phyloP scores from a whole-genome alignment of 2,329 filamentous ascomycete genomes.

The Xylariales sp. region DNA sequence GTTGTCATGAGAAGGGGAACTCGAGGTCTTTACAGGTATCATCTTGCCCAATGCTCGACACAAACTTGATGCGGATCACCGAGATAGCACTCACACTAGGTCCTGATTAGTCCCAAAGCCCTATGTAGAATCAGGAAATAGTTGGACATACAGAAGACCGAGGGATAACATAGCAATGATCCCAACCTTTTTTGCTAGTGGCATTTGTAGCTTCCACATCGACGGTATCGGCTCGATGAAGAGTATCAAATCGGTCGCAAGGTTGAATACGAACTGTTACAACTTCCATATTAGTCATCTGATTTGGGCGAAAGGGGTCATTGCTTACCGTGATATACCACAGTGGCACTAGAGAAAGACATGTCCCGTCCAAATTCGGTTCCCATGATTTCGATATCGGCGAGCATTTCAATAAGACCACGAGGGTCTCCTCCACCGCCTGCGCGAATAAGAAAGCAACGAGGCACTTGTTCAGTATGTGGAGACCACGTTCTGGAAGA shows the following conservation, averaged over 20 bases:
- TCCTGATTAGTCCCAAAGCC: neutral
- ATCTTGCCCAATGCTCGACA: slow-evolving; percentile 19
- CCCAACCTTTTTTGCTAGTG: slow-evolving; percentile 22
- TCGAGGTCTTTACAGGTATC: slow-evolving; percentile 18
- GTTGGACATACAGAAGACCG: slow-evolving; percentile 21
- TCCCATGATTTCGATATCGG: slow-evolving; percentile 17
- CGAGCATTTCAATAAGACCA: slow-evolving; percentile 19
- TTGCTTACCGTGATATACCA: slow-evolving; percentile 23
- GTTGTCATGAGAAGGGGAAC: neutral
- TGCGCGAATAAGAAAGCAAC: slow-evolving; percentile 18
- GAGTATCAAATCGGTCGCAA: slow-evolving; percentile 30
- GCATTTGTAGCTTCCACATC: slow-evolving; percentile 31
- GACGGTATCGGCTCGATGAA: slow-evolving; percentile 33
- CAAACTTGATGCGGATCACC: slow-evolving; percentile 23
- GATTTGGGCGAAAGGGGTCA: neutral
- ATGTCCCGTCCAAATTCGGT: slow-evolving; percentile 12
- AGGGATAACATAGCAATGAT: slow-evolving; percentile 24
- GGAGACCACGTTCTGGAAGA: slow-evolving; percentile 10
- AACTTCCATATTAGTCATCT: too few species aligned
- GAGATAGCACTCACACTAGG: slow-evolving; percentile 21
- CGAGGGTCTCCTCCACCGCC: slow-evolving; percentile 18
- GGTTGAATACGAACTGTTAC: slow-evolving; percentile 20
- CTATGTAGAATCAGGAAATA: too few species aligned
- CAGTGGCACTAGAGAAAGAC: slow-evolving; percentile 18
- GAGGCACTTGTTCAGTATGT: slow-evolving; percentile 18